These are phyloP conservation scores for Fusarium sp. DNA, from an alignment of 2,329 filamentous ascomycete genomes.

Conservation along the genomic window DNA sequence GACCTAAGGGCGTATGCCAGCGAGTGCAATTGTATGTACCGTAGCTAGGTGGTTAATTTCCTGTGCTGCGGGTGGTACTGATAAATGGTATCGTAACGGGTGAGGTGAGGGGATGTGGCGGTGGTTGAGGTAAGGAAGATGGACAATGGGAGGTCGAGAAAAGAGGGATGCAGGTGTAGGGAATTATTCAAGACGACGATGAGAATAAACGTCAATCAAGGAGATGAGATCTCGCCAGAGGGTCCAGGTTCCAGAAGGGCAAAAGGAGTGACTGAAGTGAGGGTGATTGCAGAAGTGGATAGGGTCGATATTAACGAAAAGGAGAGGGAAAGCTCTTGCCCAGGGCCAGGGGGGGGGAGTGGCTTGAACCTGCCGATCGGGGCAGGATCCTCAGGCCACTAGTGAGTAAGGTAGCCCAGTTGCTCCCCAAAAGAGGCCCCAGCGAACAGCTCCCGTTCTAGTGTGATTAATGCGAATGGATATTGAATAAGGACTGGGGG, in stretches of 20 bases:
- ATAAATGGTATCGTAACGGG: conserved; percentile 15
- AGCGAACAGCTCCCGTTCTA: conserved; percentile 42
- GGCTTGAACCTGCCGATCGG: conserved; percentile 55
- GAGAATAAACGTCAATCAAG: conserved; percentile 45
- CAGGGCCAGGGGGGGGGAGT: conserved; percentile 50
- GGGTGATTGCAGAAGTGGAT: conserved; percentile 57
- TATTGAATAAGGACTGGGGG: conserved; percentile 7
- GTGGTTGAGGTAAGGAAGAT: conserved; percentile 25
- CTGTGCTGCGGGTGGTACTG: conserved; percentile 12
- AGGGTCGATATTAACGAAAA: conserved; percentile 58
- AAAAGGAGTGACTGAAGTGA: conserved; percentile 61
- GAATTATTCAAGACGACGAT: conserved; percentile 41
- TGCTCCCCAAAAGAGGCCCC: conserved; percentile 40
- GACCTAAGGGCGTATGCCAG: conserved; percentile 29
- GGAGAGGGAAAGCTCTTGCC: conserved; percentile 53
- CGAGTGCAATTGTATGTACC: conserved; percentile 31
- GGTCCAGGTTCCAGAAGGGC: conserved; percentile 48
- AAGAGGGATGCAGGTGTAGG: conserved; percentile 40
- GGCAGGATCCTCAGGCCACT: conserved; percentile 54
- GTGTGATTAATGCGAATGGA: conserved; percentile 38
- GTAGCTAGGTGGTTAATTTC: conserved; percentile 10
- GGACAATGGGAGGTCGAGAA: conserved; percentile 34
- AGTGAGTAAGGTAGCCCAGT: conserved; percentile 37
- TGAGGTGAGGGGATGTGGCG: conserved; percentile 8
- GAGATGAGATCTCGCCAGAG: conserved; percentile 45